These are phyloP conservation scores for Phytopythium sindhum DNA, from an alignment of 352 stramenopile species.

Conservation along the genomic window DNA sequence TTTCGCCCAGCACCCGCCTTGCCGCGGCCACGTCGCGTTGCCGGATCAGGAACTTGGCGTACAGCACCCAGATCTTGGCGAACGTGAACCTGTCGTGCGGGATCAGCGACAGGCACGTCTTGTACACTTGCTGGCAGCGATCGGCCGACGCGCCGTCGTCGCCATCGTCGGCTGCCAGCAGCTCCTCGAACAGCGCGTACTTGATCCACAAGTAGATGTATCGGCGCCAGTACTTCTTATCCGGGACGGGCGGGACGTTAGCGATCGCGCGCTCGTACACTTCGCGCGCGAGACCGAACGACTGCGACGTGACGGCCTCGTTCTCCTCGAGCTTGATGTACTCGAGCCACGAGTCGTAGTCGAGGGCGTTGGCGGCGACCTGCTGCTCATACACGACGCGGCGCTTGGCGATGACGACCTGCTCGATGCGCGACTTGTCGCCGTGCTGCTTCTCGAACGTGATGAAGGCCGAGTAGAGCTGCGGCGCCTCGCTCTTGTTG, in stretches of 20 bases:
- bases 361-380: constrained; percentile 86
- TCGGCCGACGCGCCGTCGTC: constrained; percentile 40
- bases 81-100: constrained; percentile 97
- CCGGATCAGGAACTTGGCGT: constrained; percentile 96
- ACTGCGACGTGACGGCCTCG: constrained; percentile 53
- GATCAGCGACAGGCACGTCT: constrained; percentile 92
- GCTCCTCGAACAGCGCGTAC: constrained; percentile 97
- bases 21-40: constrained; percentile 91
- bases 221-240: constrained; percentile 97
- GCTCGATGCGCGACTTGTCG: constrained; percentile 94
- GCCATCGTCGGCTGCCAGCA: constrained; percentile 75
- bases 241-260: constrained; percentile 91
- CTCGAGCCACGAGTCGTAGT: constrained; percentile 99
- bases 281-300: constrained; percentile 82
- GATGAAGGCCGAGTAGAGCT: constrained; percentile 96
- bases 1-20: constrained; percentile 91
- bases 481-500: constrained; percentile 79
- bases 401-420: constrained; percentile 94
- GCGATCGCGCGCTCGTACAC: constrained; percentile 95
- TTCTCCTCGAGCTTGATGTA: constrained; percentile 98
- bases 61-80: constrained; percentile 98
- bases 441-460: constrained; percentile 99
- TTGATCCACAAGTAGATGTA: constrained; percentile 99
- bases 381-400: constrained; percentile 94
- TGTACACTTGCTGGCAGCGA: constrained; percentile 92